Evolutionary conservation across 1,139 yeast species (phyloP).

Genomic region (Geotrichum carabidarum): DNA sequence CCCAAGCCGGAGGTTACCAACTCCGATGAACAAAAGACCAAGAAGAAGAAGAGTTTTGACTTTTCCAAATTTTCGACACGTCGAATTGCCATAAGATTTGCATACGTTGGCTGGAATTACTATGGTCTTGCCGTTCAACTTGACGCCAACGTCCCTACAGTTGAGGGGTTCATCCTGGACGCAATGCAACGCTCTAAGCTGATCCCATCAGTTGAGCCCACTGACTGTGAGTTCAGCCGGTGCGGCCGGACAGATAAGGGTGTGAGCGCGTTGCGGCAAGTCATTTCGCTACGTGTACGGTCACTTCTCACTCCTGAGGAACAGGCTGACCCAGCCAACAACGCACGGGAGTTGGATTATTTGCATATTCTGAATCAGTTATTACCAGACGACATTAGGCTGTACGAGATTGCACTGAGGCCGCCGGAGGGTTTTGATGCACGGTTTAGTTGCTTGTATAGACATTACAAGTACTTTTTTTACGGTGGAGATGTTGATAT

Average conservation of each 20-base stretch:
- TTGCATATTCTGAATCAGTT: constrained; percentile 66
- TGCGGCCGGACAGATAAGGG: constrained; percentile 98
- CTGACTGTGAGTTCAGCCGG: constrained; percentile 66
- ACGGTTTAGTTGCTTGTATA: constrained; percentile 73
- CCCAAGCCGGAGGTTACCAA: not conserved
- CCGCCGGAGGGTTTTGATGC: constrained; percentile 88
- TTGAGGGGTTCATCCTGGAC: constrained; percentile 68
- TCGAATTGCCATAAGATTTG: constrained; percentile 68
- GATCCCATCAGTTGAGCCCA: constrained; percentile 56
- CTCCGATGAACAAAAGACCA: constrained; percentile 14
- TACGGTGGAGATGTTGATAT: constrained; percentile 51
- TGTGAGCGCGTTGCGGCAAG: constrained; percentile 95
- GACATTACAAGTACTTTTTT: constrained; percentile 85
- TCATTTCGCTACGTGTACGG: constrained; percentile 71
- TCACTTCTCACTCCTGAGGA: constrained; percentile 57
- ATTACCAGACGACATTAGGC: constrained; percentile 72
- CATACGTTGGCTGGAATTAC: constrained; percentile 58
- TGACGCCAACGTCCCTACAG: constrained; percentile 72
- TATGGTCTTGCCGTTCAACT: constrained; percentile 80
- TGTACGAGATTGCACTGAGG: constrained; percentile 75
- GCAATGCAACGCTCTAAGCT: constrained; percentile 67
- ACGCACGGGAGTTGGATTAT: constrained; percentile 68
- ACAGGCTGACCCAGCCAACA: constrained; percentile 53
- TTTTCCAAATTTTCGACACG: constrained; percentile 63
- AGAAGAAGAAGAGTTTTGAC: constrained; percentile 52